These are phyloP conservation scores for Lagenidium giganteum DNA, from an alignment of 352 stramenopile genomes.

Conservation along the genomic window DNA sequence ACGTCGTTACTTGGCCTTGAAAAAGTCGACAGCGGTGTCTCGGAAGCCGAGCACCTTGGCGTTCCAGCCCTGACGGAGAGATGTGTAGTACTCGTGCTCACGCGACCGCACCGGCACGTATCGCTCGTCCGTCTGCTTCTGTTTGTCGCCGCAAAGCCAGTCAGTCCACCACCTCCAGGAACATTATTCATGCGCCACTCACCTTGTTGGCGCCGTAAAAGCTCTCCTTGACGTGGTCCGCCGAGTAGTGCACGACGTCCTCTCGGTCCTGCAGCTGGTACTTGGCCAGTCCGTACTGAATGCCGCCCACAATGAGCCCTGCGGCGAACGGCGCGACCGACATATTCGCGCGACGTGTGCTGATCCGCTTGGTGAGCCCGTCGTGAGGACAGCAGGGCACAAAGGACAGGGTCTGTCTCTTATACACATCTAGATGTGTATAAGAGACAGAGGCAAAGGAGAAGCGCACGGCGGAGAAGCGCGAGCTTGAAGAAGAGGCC, in stretches of 20 bases:
- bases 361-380: conserved; percentile 1
- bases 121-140: conserved; percentile 27
- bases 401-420: conserved; percentile 16
- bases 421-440: too few relatives aligned
- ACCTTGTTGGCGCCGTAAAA: conserved; percentile 40
- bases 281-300: conserved; percentile 64
- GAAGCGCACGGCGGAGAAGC: not conserved
- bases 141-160: conserved; percentile 4
- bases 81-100: conserved; percentile 83
- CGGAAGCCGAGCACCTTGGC: conserved; percentile 56
- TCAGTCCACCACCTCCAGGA: conserved; percentile 1
- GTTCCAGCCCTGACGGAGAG: conserved; percentile 67
- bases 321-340: conserved; percentile 67
- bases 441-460: too few relatives aligned
- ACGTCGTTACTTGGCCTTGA: conserved; percentile 29
- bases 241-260: conserved; percentile 63
- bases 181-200: not conserved
- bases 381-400: conserved; percentile 5
- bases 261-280: conserved; percentile 68
- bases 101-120: conserved; percentile 61
- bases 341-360: conserved; percentile 26
- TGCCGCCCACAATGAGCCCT: conserved; percentile 47
- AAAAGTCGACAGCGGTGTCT: conserved; percentile 47
- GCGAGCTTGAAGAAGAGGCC: conserved; percentile 7
- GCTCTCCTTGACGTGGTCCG: conserved; percentile 52